Evolutionary conservation across 805 yeast species (phyloP), one percentile per base, ranked within the genome.

Genomic region (Wickerhamiella spandovensis): DNA sequence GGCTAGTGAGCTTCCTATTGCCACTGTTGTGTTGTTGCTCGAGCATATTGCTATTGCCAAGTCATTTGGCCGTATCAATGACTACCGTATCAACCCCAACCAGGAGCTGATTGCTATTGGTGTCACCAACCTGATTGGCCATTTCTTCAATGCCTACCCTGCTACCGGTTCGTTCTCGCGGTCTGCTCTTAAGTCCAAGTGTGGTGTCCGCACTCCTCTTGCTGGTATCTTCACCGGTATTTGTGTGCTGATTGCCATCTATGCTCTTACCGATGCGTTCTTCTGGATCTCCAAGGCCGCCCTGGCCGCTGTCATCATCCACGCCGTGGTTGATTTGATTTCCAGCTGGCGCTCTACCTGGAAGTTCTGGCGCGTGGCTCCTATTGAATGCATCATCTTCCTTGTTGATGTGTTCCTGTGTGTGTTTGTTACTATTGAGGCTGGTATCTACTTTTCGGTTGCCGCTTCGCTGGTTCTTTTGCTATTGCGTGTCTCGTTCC

Each of bases 21-120:
- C 95, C 15, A 76, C 81, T 20, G 82, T 89, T 58, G 80, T 89
- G 53, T 73, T 89, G 59, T 75, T 89, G 56, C 73, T 89, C 58
- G 97, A 89, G 66, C 97, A 89, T 65, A 89, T 89, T 63, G 88
- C 97, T 48, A 89, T 89, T 58, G 74, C 97, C 48, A 89, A 88
- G 67, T 86, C 96, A 1, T 89, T 89, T 62, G 97, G 96, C 50
- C 77, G 97, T 67, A 71, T 88, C 57, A 88, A 89, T 63, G 95
- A 86, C 64, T 89, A 89, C 68, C 86, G 85, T 60, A 82, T 89
- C 59, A 77, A 81, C 53, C 95, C 97, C 46, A 90, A 89, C 68
- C 97, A 89, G 72, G 97, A 89, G 67, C 75, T 89, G 50, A 76
- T 89, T 61, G 96, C 97, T 42, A 89, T 89, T 66, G 97, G 97